phyloP scores from a whole-genome alignment of 2,329 filamentous ascomycete species.

The Xylaria multiplex region DNA sequence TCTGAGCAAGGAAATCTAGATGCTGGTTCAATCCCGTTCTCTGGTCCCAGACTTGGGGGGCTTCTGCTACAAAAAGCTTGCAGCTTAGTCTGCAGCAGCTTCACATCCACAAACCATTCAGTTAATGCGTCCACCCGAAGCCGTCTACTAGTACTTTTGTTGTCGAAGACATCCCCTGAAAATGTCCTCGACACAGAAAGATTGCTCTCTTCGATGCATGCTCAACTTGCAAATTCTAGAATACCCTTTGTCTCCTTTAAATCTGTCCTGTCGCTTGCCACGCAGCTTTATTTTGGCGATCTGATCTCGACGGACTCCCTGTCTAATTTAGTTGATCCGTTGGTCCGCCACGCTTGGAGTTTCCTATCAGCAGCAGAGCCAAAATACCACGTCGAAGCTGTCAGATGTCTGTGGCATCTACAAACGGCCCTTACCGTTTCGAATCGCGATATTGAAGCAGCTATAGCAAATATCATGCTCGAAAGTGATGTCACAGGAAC shows the following conservation, averaged over 20 bases:
- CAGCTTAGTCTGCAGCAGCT: constrained; percentile 59
- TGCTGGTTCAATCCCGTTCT: constrained; percentile 68
- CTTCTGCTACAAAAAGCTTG: constrained; percentile 71
- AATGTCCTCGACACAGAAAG: constrained; percentile 58
- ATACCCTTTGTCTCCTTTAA: constrained; percentile 66
- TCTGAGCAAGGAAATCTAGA: constrained; percentile 77
- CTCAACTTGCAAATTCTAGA: constrained; percentile 54
- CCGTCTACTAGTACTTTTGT: constrained; percentile 66
- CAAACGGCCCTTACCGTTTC: constrained; percentile 75
- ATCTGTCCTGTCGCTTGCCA: constrained; percentile 67
- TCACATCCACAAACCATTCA: constrained; percentile 54
- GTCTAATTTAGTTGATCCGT: constrained; percentile 70
- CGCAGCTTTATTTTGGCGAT: constrained; percentile 64
- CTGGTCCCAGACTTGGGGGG: constrained; percentile 64
- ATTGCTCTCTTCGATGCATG: constrained; percentile 62
- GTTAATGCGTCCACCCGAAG: constrained; percentile 66
- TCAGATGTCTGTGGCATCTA: constrained; percentile 85
- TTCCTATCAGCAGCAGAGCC: constrained; percentile 84
- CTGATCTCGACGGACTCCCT: constrained; percentile 64
- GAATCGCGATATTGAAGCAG: constrained; percentile 81
- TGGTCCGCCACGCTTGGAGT: constrained; percentile 80
- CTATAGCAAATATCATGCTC: constrained; percentile 76
- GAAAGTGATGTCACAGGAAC: constrained; percentile 59
- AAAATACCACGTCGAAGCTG: constrained; percentile 94
- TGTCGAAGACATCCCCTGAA: constrained; percentile 62